These are phyloP conservation scores for Trichoderma sp. DNA, from an alignment of 2,329 filamentous ascomycete species.

Conservation along the genomic window DNA sequence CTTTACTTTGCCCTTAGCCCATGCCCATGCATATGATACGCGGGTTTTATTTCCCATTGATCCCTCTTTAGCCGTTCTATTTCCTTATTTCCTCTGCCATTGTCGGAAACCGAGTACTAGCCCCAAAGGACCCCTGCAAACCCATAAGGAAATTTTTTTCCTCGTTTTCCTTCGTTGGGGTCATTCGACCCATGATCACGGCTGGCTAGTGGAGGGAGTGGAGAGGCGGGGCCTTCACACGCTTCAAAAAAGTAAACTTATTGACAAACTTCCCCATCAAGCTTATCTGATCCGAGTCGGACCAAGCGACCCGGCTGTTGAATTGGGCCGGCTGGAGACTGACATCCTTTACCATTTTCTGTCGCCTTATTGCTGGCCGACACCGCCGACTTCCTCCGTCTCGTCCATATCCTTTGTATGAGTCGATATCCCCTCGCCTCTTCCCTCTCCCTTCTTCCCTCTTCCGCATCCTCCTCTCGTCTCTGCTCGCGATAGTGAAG, in stretches of 20 bases:
- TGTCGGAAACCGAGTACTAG: background rate
- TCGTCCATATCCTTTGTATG: background rate
- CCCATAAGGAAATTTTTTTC: background rate
- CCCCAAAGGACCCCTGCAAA: background rate
- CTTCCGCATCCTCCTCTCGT: background rate
- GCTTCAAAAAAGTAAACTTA: background rate
- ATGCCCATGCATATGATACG: background rate
- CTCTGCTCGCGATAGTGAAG: background rate
- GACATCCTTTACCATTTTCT: background rate
- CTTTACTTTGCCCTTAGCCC: slow-evolving; percentile 3
- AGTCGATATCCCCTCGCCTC: slow-evolving; percentile 6
- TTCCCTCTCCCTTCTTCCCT: background rate
- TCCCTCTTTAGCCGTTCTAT: background rate
- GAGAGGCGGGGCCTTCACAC: background rate
- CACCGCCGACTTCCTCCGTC: background rate
- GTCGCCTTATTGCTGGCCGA: background rate
- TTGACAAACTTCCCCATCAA: slow-evolving; percentile 4
- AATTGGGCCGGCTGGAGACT: slow-evolving; percentile 1
- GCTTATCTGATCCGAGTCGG: slow-evolving; percentile 20
- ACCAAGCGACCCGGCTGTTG: background rate
- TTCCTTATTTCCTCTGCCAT: background rate
- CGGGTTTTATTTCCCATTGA: background rate
- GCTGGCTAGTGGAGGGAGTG: background rate
- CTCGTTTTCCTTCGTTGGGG: background rate
- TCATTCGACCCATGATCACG: background rate